Percentiles rank a stretch among this genome's conserved stretches.
Conservation (phyloP, 202 grass and related monocot genomes). For the Brachypodium distachyon region DNA sequence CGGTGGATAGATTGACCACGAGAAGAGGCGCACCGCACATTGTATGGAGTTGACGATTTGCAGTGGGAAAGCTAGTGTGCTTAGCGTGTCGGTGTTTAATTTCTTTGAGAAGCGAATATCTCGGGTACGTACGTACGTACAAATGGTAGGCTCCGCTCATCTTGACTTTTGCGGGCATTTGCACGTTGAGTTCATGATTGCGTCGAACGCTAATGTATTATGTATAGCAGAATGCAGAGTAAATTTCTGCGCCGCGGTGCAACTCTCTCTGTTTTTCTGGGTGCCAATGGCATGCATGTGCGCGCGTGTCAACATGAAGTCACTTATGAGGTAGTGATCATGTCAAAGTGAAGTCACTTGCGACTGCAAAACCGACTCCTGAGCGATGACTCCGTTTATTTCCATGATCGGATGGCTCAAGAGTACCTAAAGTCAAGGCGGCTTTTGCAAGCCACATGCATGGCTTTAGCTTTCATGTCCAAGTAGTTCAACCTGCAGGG, state of each 20-base stretch:
- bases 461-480: not conserved
- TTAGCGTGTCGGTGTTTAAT: not conserved
- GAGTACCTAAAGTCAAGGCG: not conserved
- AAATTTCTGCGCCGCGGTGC: not conserved
- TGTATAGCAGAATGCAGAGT: too few relatives aligned
- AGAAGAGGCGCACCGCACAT: too few relatives aligned
- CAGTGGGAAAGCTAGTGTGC: not conserved
- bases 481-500: too few relatives aligned
- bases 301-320: too few relatives aligned
- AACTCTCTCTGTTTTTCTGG: too few relatives aligned
- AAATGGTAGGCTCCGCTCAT: not conserved
- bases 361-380: too few relatives aligned
- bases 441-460: not conserved
- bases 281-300: too few relatives aligned
- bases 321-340: too few relatives aligned
- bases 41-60: not conserved
- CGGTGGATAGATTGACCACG: not conserved
- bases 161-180: conserved; percentile 27
- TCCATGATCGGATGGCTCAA: not conserved
- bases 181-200: conserved; percentile 41
- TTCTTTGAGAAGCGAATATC: not conserved
- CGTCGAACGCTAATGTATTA: not conserved
- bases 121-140: conserved; percentile 1
- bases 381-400: not conserved
- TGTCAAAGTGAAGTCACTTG: too few relatives aligned